Evolutionary conservation across 2,329 filamentous ascomycete species (phyloP), one percentile per base, ranked within the genome.

Genomic region (Diaporthe caulivora): DNA sequence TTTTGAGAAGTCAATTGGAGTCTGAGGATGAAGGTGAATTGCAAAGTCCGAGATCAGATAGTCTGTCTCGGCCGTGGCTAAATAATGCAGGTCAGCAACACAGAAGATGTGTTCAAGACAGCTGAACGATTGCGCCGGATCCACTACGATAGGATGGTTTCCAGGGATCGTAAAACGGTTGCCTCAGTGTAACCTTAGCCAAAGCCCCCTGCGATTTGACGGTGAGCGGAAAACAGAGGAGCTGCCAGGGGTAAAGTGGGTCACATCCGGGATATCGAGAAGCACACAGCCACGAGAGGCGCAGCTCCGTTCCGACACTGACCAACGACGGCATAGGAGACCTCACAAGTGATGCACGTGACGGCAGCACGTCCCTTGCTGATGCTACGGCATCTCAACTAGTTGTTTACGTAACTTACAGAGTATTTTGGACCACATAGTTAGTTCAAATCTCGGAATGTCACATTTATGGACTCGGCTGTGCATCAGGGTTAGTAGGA

Each of bases 201-300:
- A n/a, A 10, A 53, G 26, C 42, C 42, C 42, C 68, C 26, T 62
- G 44, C 21, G 44, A 53, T 62, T 31, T 71, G 44, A 71, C 68
- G 68, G 68, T 71, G 68, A 71, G 67, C 6, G 51, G 13, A 51
- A 57, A 40, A 53, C 17, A 54, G 42, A 37, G 40, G 34, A 51
- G 47, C 13, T 13, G 34, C 42, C 54, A 65, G 62, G 62, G 62
- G 62, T 57, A 13, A 18, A 26, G 68, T 71, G 68, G 68, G 44
- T 34, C 68, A 2, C 31, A 17, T 53, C 68, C 68, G 68, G 68
- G 55, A 24, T 42, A 13, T 40, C 10, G 13, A 51, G 4, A 71
- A 65, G 62, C 44, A 65, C 68, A 53, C 68, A 71, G 68, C 68
- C 68, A 71, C 68, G 68, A 65, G 55, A 49, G 68, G 68, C 68